phyloP scores from a whole-genome alignment of 352 stramenopile species.

The Phytopythium oedochilum region DNA sequence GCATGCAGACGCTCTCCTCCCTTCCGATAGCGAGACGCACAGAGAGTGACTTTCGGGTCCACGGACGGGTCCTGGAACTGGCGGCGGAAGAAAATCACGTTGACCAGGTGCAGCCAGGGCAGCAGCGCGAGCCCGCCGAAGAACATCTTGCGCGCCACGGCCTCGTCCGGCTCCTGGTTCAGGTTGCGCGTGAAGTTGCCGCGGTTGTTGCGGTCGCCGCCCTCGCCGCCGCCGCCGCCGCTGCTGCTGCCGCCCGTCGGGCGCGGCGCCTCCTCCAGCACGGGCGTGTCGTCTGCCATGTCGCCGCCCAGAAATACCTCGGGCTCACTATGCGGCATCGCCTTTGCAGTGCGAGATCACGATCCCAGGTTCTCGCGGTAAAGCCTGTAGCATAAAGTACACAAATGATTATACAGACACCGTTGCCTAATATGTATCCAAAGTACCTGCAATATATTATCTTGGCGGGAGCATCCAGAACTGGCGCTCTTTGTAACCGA shows the following conservation, averaged over 20 bases:
- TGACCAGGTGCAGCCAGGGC: slow-evolving; percentile 82
- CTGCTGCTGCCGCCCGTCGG: slow-evolving; percentile 7
- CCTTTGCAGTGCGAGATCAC: background rate
- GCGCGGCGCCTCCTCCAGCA: slow-evolving; percentile 43
- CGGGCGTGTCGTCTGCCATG: slow-evolving; percentile 47
- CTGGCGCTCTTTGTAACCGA: background rate
- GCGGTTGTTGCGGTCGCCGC: slow-evolving; percentile 54
- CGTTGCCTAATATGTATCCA: too few relatives aligned
- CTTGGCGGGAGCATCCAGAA: background rate
- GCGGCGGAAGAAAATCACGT: slow-evolving; percentile 79
- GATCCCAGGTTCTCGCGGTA: too few relatives aligned
- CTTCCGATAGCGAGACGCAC: slow-evolving; percentile 48
- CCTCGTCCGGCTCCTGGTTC: slow-evolving; percentile 69
- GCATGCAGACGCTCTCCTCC: too few relatives aligned
- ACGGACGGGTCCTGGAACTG: slow-evolving; percentile 69
- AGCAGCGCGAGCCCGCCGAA: slow-evolving; percentile 64
- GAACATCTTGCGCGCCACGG: slow-evolving; percentile 82
- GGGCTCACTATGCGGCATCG: background rate
- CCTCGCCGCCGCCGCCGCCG: background rate
- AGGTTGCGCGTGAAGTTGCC: slow-evolving; percentile 87
- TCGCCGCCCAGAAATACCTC: background rate
- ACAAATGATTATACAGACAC: too few relatives aligned
- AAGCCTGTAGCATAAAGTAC: too few relatives aligned
- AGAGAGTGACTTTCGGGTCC: slow-evolving; percentile 66
- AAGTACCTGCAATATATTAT: too few relatives aligned